Conservation (phyloP, 306 rosid genomes). For the Luffa aegyptiaca region DNA sequence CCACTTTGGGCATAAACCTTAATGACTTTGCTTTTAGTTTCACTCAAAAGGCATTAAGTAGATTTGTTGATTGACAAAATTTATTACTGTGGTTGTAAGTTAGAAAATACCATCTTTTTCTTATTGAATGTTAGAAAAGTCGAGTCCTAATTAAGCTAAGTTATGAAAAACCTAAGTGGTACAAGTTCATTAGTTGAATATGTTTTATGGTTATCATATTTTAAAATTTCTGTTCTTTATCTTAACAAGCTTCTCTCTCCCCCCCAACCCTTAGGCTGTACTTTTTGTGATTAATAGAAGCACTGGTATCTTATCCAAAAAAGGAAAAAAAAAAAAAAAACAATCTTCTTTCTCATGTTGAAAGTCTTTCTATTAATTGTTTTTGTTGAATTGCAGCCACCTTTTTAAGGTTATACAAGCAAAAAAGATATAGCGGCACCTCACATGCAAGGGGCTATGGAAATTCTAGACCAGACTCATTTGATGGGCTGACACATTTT, state of each 20-base stretch:
- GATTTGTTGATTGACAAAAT: background rate
- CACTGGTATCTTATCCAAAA: background rate
- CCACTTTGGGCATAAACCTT: background rate
- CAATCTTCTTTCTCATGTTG: background rate
- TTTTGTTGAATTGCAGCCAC: constrained; percentile 46
- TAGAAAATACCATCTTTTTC: background rate
- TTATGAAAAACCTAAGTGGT: background rate
- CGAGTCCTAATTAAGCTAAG: background rate
- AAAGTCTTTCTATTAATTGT: constrained; percentile 19
- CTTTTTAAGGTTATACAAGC: constrained; percentile 57
- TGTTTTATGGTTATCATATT: background rate
- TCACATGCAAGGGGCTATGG: constrained; percentile 40
- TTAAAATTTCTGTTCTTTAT: background rate
- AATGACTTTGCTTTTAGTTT: background rate
- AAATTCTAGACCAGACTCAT: constrained; percentile 41
- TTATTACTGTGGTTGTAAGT: background rate
- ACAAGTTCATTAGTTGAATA: background rate
- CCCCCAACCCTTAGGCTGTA: background rate
- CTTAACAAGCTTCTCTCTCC: background rate
- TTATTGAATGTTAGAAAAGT: background rate
- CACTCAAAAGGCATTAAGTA: background rate
- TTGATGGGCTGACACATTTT: constrained; percentile 47
- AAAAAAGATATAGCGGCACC: constrained; percentile 48
- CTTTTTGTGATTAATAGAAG: too few relatives aligned
- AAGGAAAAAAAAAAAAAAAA: background rate